Conservation (phyloP, 2,329 filamentous ascomycete species). For the Penicillium olsonii region DNA sequence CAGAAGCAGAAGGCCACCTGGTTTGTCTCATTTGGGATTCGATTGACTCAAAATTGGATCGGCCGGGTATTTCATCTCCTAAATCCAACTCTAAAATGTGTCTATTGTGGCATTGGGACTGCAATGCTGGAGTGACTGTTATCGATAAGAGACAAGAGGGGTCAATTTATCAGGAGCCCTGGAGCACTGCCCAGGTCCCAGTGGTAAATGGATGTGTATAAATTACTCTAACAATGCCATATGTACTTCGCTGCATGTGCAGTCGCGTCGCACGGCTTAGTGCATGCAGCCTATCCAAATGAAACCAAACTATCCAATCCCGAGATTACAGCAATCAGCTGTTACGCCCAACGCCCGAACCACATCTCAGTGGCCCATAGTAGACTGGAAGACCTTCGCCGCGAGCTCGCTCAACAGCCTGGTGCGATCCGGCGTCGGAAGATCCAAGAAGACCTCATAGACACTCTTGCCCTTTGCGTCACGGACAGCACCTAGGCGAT, state of each 20-base stretch:
- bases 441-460: slow-evolving; percentile 82
- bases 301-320: background rate
- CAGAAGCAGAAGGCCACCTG: slow-evolving; percentile 17
- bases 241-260: background rate
- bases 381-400: slow-evolving; percentile 70
- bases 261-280: background rate
- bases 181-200: too few species aligned
- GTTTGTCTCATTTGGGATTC: background rate
- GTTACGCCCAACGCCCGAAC: slow-evolving; percentile 7
- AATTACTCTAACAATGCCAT: background rate
- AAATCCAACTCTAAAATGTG: background rate
- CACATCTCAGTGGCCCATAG: slow-evolving; percentile 30
- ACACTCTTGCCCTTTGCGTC: slow-evolving; percentile 95
- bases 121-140: slow-evolving; percentile 14
- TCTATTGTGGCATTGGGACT: background rate
- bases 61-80: background rate
- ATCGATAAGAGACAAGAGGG: slow-evolving; percentile 30
- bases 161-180: background rate
- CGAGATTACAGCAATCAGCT: background rate
- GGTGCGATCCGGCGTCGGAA: slow-evolving; percentile 80
- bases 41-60: background rate
- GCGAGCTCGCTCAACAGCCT: slow-evolving; percentile 81
- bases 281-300: background rate
- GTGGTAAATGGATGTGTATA: background rate
- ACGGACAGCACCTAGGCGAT: slow-evolving; percentile 82